phyloP scores from a whole-genome alignment of 805 yeast genomes.

The Barnettozyma populi region DNA sequence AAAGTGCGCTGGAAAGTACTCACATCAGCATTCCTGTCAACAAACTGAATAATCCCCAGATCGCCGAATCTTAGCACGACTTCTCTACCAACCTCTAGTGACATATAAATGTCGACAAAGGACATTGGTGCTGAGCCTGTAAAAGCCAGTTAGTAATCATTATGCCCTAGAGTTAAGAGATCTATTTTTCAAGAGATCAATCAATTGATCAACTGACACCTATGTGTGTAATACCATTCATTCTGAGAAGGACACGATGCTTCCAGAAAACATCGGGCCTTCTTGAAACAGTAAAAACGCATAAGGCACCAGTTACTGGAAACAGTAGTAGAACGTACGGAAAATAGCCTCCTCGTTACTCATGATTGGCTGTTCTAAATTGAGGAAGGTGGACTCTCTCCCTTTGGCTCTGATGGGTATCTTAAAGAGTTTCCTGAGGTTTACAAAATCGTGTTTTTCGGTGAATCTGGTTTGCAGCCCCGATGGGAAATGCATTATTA shows the following conservation, averaged over 20 bases:
- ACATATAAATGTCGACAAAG: slow-evolving; percentile 83
- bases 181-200: background rate
- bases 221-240: background rate
- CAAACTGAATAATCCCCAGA: slow-evolving; percentile 77
- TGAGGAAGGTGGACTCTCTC: background rate
- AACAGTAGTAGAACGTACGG: background rate
- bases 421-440: too few relatives aligned
- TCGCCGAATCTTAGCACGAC: slow-evolving; percentile 84
- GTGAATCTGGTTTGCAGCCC: background rate
- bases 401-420: background rate
- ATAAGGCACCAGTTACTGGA: background rate
- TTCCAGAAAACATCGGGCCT: background rate
- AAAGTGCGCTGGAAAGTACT: slow-evolving; percentile 85
- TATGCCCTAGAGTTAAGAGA: too few relatives aligned
- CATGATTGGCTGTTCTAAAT: background rate
- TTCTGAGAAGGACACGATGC: background rate
- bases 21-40: slow-evolving; percentile 79
- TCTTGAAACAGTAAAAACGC: background rate
- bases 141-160: background rate
- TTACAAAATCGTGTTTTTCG: background rate
- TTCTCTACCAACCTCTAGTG: slow-evolving; percentile 85
- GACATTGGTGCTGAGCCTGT: slow-evolving; percentile 94
- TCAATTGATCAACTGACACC: background rate
- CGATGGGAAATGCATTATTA: background rate
- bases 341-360: background rate